phyloP scores from a whole-genome alignment of 75 land plant species.

The Pinus albicaulis region DNA sequence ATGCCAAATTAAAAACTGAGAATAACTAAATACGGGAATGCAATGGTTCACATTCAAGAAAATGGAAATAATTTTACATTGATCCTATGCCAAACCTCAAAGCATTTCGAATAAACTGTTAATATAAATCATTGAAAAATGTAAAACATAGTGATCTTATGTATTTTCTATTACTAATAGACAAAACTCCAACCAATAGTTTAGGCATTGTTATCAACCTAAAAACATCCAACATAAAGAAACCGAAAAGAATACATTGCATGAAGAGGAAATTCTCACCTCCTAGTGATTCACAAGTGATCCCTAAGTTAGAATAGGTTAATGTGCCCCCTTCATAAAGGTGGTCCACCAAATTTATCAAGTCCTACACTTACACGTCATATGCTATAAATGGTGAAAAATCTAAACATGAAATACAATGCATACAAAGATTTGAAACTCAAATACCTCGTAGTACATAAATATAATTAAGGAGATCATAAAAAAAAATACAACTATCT shows the following conservation, averaged over 20 bases:
- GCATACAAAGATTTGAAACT: too few relatives aligned
- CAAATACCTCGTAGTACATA: too few relatives aligned
- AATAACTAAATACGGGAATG: background rate
- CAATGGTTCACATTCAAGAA: background rate
- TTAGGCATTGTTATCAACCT: too few relatives aligned
- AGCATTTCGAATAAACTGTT: background rate
- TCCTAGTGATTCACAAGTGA: slow-evolving; percentile 94
- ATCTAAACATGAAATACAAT: too few relatives aligned
- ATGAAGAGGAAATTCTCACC: slow-evolving; percentile 35
- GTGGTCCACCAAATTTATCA: slow-evolving; percentile 85
- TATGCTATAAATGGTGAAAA: too few relatives aligned
- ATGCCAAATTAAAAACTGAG: background rate
- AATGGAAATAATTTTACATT: background rate
- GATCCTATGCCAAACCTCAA: background rate
- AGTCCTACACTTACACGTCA: slow-evolving; percentile 67
- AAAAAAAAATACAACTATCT: too few relatives aligned
- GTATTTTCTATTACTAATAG: background rate
- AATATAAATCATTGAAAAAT: background rate
- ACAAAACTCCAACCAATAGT: background rate
- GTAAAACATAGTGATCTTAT: background rate
- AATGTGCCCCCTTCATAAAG: slow-evolving; percentile 71
- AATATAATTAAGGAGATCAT: too few relatives aligned
- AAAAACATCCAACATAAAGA: background rate
- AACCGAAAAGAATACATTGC: background rate
- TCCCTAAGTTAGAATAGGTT: slow-evolving; percentile 72